These are phyloP conservation scores for Bryum argenteum DNA, from an alignment of 225 moss, liverwort and hornwort species.

Conservation along the genomic window DNA sequence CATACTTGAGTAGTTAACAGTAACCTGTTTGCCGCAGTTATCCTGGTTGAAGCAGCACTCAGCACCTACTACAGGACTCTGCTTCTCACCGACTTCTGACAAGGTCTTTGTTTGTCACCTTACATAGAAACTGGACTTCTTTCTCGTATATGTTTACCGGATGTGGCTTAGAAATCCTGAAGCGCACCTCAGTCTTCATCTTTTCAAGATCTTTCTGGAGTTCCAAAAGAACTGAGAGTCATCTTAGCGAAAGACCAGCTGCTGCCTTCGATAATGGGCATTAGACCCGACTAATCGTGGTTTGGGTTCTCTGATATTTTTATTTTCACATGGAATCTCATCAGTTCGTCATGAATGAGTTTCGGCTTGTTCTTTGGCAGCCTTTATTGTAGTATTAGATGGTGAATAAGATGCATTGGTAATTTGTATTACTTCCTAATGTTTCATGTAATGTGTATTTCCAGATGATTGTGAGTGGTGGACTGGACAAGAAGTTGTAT, in stretches of 20 bases:
- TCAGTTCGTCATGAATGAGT: neutral
- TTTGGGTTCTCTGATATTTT: neutral
- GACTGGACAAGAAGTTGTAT: conserved; percentile 97
- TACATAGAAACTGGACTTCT: conserved; percentile 19
- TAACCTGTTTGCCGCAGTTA: conserved; percentile 52
- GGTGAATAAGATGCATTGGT: neutral
- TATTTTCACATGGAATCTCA: neutral
- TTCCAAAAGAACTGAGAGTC: neutral
- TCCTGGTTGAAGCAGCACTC: conserved; percentile 99
- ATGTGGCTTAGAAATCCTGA: neutral
- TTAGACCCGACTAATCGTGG: neutral
- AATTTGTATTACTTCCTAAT: conserved; percentile 24
- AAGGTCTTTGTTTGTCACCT: conserved; percentile 58
- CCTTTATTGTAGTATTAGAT: neutral
- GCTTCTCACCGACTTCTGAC: conserved; percentile 97
- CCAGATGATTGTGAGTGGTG: conserved; percentile 96
- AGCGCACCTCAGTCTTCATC: neutral
- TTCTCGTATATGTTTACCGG: conserved; percentile 1
- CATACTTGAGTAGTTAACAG: neutral
- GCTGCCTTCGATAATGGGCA: conserved; percentile 3
- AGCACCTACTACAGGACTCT: conserved; percentile 95
- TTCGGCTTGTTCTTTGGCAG: conserved; percentile 3
- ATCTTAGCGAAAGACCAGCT: neutral
- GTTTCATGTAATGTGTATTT: conserved; percentile 29
- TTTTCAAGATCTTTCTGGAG: neutral